Evolutionary conservation across 208 protist genomes (phyloP), one percentile per base, ranked within the genome.

Genomic region (Balamuthia mandrillaris): DNA sequence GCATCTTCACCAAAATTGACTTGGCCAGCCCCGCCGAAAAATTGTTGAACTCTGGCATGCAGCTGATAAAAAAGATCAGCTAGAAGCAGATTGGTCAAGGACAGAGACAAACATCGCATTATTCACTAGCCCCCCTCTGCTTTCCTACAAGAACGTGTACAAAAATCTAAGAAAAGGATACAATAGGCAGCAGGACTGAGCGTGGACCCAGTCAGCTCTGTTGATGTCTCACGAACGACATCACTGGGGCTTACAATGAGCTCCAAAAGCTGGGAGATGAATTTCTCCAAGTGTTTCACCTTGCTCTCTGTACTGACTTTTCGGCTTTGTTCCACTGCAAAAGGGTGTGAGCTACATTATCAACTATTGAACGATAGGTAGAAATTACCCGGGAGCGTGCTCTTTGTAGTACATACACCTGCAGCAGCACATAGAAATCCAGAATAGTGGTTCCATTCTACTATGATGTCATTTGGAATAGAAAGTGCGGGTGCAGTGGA

Each of bases 401-500:
- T 88, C 86, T 47, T 88, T 77, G 84, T 82, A 12, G 86, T 52
- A 0, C 61, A 84, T 18, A 88, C 52, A 16, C 82, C 87, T 12
- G 68, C 82, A 18, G 82, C 45, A 61, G 66, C 60, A 45, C 84
- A 88, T 24, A 90, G 78, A 85, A 90, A 90, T 24, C 87, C 87
- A 1, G 84, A 33, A 42, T 68, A 66, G 66, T 90, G 88, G 39
- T 86, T 75, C 85, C 87, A 90, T 45, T 88, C 87, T 37, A 84
- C 61, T 29, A 86, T 77, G 39, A 88, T 29, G 33, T 88, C 86
- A 0, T 63, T 29, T 9, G 79, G 33, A 2, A 84, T 42, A 10
- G 39, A n/a, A 27, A 44, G 29, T n/a, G 68, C 68, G 29, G n/a
- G n/a, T n/a, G 68, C 29, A 12, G 45, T 27, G 37, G 39, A n/a